Conservation (phyloP, 352 stramenopile species). For the Plasmopara viticola region DNA sequence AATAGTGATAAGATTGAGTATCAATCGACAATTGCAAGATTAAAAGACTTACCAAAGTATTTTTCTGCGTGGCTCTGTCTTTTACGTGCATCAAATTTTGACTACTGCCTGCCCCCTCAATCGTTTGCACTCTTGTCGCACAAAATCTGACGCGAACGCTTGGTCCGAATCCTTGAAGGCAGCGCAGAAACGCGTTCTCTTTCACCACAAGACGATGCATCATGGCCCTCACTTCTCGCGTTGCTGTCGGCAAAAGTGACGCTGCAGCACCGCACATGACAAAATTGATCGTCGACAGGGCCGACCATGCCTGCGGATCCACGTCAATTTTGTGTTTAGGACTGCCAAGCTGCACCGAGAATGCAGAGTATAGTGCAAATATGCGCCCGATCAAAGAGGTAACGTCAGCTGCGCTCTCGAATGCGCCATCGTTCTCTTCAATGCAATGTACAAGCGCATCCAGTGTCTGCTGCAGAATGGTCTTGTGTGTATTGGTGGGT, state of each 20-base stretch:
- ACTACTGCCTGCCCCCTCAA: neutral
- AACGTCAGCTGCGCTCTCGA: constrained; percentile 11
- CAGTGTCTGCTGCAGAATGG: constrained; percentile 47
- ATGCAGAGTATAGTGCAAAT: constrained; percentile 62
- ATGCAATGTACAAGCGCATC: constrained; percentile 39
- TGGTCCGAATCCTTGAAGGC: constrained; percentile 38
- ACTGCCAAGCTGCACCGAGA: constrained; percentile 43
- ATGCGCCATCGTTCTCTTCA: constrained; percentile 20
- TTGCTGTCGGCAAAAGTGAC: constrained; percentile 19
- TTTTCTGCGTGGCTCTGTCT: constrained; percentile 4
- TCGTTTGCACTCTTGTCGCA: neutral
- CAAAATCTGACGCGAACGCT: constrained; percentile 7
- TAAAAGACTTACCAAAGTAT: constrained; percentile 12
- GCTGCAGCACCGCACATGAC: constrained; percentile 21
- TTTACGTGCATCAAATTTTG: constrained; percentile 3
- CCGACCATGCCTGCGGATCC: constrained; percentile 35
- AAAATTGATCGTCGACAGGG: constrained; percentile 34
- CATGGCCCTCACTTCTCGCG: constrained; percentile 39
- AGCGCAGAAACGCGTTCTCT: constrained; percentile 65
- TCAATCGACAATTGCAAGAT: neutral
- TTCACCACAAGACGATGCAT: constrained; percentile 34
- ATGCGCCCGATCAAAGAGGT: constrained; percentile 33
- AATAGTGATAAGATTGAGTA: neutral
- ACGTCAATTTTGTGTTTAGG: constrained; percentile 65
- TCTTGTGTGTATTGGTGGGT: constrained; percentile 45